Evolutionary conservation across 176 grass and related monocot species (phyloP), one percentile per base, ranked within the genome.

Genomic region (Carex pumila): DNA sequence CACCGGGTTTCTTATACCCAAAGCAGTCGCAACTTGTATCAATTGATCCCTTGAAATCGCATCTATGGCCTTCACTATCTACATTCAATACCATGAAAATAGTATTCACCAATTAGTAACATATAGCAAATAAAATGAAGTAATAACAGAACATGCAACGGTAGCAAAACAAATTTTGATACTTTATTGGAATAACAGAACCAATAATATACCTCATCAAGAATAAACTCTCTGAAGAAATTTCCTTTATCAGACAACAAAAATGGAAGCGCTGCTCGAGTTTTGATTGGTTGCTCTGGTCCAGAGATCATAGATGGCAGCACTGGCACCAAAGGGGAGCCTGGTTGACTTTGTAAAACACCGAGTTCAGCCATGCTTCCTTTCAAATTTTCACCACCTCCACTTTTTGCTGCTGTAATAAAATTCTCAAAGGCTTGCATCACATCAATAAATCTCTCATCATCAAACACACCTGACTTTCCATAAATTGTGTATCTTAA

Each of bases 341-440:
- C 85, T 41, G 86, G 83, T 85, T 91, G 91, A 87, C 54, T 85
- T 84, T 94, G 89, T 65, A 98, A 91, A 86, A 84, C 83, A 87
- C 86, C 92, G 32, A 98, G 86, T 76, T 69, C 90, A 61, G 95
- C 95, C 95, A 95, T 98, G 68, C 87, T 91, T 84, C 95, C 92
- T 76, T 93, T 89, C 86, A 98, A 83, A 67, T 93, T 78, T 67
- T 98, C 92, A 74, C 92, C 95, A 21, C 95, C 95, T 41, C 95
- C 95, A 14, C 92, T 98, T 86, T 95, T 98, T 75, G 92, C 95
- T 31, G 95, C 92, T 61, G 62, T 88, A 79, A 98, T 93, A 65
- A 98, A 98, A 85, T 91, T 98, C 76, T 98, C 95, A 29, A 98
- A 98, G 65, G 95, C 95, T 92, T 98, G 89, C 95, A 98, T 98